A percentile compares a stretch with the other conserved stretches of the same genome.
phyloP scores from a whole-genome alignment of 192 early-diverging fungal genomes.

The Ambispora gerdemannii region DNA sequence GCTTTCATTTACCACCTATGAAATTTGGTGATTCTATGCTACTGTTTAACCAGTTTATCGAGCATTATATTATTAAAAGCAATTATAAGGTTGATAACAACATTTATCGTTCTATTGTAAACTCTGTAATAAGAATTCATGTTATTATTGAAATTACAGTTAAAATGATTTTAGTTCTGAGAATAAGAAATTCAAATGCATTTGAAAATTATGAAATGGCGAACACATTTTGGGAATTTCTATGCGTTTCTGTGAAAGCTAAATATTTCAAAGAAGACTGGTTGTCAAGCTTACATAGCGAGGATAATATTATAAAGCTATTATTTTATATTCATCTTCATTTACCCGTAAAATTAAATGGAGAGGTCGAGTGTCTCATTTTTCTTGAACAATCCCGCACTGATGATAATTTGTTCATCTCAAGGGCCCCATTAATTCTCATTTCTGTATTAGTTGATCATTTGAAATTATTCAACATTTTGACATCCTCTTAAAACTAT shows the following conservation, averaged over 20 bases:
- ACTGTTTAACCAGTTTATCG: background rate
- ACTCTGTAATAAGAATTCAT: background rate
- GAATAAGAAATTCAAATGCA: background rate
- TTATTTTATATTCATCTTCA: background rate
- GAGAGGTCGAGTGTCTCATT: background rate
- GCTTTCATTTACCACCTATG: background rate
- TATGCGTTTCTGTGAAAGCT: background rate
- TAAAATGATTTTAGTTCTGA: background rate
- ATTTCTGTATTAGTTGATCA: conserved; percentile 2
- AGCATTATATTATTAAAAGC: background rate
- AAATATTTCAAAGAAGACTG: background rate
- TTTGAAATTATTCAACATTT: background rate
- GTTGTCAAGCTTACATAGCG: background rate
- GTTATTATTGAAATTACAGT: background rate
- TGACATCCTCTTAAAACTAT: conserved; percentile 3
- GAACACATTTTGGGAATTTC: background rate
- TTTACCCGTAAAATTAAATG: background rate
- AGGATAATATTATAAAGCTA: background rate
- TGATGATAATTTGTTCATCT: conserved; percentile 1
- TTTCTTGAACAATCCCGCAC: background rate
- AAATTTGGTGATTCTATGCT: background rate
- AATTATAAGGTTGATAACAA: background rate
- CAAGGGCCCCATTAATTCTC: conserved; percentile 10
- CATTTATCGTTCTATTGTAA: background rate
- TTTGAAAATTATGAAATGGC: background rate